Percentiles rank a stretch among this genome's conserved stretches.
phyloP scores from a whole-genome alignment of 176 grass and related monocot species.

The Tillandsia leiboldiana region DNA sequence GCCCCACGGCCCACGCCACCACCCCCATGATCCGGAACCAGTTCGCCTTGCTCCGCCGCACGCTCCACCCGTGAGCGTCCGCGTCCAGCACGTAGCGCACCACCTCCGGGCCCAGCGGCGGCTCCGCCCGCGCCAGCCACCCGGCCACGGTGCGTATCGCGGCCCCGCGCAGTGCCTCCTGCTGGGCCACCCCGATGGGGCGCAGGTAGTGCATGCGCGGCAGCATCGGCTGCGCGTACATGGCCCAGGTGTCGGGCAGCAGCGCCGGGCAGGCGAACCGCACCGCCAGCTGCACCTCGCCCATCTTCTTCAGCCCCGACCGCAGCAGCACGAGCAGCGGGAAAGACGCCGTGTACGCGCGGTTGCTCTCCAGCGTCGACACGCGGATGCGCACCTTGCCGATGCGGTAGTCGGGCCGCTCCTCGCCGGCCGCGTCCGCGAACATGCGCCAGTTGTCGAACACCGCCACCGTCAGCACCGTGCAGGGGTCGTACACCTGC shows the following conservation, averaged over 20 bases:
- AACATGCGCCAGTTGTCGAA: conserved; percentile 99
- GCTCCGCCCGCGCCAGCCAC: conserved; percentile 72
- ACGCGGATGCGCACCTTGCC: conserved; percentile 86
- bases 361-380: conserved; percentile 85
- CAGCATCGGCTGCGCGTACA: conserved; percentile 70
- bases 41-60: conserved; percentile 89
- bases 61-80: conserved; percentile 78
- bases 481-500: conserved; percentile 98
- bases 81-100: conserved; percentile 78
- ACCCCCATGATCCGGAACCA: conserved; percentile 99
- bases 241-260: conserved; percentile 76
- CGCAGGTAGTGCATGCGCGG: conserved; percentile 89
- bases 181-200: conserved; percentile 75
- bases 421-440: conserved; percentile 35
- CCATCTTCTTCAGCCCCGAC: conserved; percentile 93
- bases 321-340: conserved; percentile 74
- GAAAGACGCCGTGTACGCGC: conserved; percentile 62
- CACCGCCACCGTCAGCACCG: conserved; percentile 70
- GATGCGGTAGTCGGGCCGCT: conserved; percentile 73
- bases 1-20: conserved; percentile 79
- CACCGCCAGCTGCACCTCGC: conserved; percentile 91
- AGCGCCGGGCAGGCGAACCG: conserved; percentile 47
- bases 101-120: conserved; percentile 82
- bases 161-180: conserved; percentile 65
- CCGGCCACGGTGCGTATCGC: conserved; percentile 63